Evolutionary conservation across 2,329 filamentous ascomycete species (phyloP).

Genomic region (Leptographium lundbergii): DNA sequence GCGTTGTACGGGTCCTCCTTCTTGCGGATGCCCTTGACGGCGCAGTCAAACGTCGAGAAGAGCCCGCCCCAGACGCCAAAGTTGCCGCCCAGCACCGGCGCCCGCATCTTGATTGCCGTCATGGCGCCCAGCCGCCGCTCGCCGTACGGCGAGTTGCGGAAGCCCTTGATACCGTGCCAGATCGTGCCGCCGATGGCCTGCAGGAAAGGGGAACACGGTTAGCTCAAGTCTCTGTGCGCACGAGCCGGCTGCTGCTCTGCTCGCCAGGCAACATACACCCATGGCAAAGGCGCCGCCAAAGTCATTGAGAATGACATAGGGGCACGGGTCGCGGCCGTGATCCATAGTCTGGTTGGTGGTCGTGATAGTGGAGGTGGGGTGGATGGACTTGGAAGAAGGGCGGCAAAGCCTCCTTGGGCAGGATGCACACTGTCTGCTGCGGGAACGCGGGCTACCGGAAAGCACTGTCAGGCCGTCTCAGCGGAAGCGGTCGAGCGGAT

Average conservation of each 20-base stretch:
- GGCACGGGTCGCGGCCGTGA: conserved; percentile 93
- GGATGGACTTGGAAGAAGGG: neutral
- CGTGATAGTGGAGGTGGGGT: neutral
- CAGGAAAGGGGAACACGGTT: neutral
- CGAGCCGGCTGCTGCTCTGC: neutral
- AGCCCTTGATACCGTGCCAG: conserved; percentile 96
- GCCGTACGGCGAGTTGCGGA: conserved; percentile 79
- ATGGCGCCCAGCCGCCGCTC: conserved; percentile 92
- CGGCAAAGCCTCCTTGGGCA: neutral
- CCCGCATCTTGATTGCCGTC: conserved; percentile 94
- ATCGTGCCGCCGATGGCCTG: conserved; percentile 69
- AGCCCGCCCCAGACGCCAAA: conserved; percentile 96
- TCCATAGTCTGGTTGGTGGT: conserved; percentile 47
- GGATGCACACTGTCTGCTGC: neutral
- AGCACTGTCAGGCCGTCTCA: neutral
- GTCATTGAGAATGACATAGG: conserved; percentile 92
- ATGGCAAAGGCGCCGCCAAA: conserved; percentile 61
- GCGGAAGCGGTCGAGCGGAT: neutral
- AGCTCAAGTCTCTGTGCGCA: neutral
- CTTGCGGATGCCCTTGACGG: conserved; percentile 83
- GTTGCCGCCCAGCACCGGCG: conserved; percentile 91
- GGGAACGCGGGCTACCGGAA: neutral
- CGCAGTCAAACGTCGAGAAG: conserved; percentile 93
- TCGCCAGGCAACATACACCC: conserved; percentile 11
- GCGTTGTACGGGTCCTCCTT: conserved; percentile 99